Evolutionary conservation across 1,284 basidiomycete species (phyloP), one percentile per base, ranked within the genome.

Genomic region (Ustilago loliicola): DNA sequence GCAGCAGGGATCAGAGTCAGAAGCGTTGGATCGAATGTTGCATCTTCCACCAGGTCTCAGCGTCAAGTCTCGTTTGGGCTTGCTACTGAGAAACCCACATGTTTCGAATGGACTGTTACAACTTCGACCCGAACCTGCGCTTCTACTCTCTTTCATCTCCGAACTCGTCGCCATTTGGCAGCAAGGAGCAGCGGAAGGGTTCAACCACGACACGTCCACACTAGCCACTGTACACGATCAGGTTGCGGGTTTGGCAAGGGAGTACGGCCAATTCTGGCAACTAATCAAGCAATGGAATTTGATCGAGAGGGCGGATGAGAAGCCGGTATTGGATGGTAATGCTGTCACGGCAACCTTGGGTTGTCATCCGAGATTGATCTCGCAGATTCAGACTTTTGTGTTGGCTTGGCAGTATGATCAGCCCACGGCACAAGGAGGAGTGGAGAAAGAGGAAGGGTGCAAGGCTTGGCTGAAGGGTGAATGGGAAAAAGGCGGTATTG

Each of bases 321-420:
- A 79, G 51, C 77, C 80, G 1, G 17, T 78, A 11, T 36, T 85
- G 54, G 83, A 83, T 34, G 85, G 85, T 10, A 80, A 76, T 48
- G 78, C 72, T 6, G 70, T 86, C 34, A 73, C 67, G 6, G 54
- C 70, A 7, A 45, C 55, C 0, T 42, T 86, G 25, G 58, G 53
- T 7, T 81, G 81, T 45, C 73, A 80, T 50, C 67, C 68, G 19
- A 66, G 70, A 7, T 65, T 85, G 15, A 78, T 80, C 15, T 70
- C 76, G 8, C 72, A 71, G 15, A 68, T 86, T 21, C 77, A 79
- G 56, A 80, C 72, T 4, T 69, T 48, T 29, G 79, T 85, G 21
- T 57, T 83, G 11, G 78, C 75, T 0, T 85, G 83, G 82, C 83
- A 85, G 60, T 74, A 81, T 30, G 72, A 76, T 40, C 62, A 60